Base-by-base conservation (phyloP, 2,329 filamentous ascomycete genomes). In the Nothopassalora personata region DNA sequence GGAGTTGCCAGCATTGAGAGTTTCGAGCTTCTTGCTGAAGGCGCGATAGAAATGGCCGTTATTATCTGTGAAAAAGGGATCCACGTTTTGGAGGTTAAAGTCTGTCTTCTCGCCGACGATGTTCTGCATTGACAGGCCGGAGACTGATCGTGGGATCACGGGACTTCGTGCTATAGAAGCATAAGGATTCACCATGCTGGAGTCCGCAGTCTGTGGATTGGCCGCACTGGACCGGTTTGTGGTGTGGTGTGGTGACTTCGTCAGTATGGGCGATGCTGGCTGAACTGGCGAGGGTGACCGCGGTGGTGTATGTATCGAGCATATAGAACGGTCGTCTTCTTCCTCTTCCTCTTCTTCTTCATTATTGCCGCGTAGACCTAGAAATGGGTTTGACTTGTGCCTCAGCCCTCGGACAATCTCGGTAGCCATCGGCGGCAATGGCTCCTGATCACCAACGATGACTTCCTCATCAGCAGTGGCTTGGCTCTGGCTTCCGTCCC, bases 21-120 rank as follows among this genome's bases (percentile, higher is more conserved):
- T 71, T 36, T 82, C 79, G 0, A 87, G 77, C 65, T 77, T 81
- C 67, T 79, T 76, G 55, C 81, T 79, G 61, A 86, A 87, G 1
- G 73, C 76, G 52, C 75, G 74, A 59, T 83, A 84, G 70, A 83
- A 87, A 59, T 83, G 77, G 33, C 83, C 84, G 19, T 77, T 82
- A 53, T 78, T 79, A 68, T 87, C 85, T 5, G 81, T 86, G 73
- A 88, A 88, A 73, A 83, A 84, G n/a, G 57, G 65, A 46, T 67
- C 64, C 18, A 66, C 60, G 51, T 66, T 64, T 31, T 67, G 65
- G 9, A 66, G 50, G 19, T 60, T 63, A 54, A 61, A 66, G 51
- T 64, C 64, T 15, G 80, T 81, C 66, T 83, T 83, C 51, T 82
- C 81, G 13, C 83, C 82, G 10, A 85, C 76, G n/a, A 86, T 77